phyloP scores from a whole-genome alignment of 768 basidiomycete genomes.

The Boletus pseudo-olivaceus region DNA sequence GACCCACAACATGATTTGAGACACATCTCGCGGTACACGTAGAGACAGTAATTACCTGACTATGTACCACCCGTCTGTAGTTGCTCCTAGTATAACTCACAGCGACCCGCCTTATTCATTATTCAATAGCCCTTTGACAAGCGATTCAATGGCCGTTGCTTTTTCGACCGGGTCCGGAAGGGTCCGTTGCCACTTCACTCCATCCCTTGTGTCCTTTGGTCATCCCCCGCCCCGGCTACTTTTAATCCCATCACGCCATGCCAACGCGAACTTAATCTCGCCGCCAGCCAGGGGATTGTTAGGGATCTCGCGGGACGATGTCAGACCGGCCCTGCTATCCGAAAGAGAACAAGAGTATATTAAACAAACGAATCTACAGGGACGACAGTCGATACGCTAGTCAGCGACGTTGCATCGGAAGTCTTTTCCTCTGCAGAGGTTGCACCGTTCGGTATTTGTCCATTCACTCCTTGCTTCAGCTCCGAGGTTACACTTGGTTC shows the following conservation, averaged over 20 bases:
- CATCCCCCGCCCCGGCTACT: slow-evolving; percentile 12
- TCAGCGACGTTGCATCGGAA: slow-evolving; percentile 9
- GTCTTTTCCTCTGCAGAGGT: slow-evolving; percentile 24
- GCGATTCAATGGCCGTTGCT: not conserved
- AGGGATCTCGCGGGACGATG: slow-evolving; percentile 6
- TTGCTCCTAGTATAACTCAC: not conserved
- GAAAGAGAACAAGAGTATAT: slow-evolving; percentile 5
- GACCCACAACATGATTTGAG: not conserved
- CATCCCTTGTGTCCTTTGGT: slow-evolving; percentile 23
- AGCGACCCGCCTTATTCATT: not conserved
- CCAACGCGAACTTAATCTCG: slow-evolving; percentile 11
- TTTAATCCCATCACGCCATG: slow-evolving; percentile 1
- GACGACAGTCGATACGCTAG: slow-evolving; percentile 16
- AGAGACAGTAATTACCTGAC: not conserved
- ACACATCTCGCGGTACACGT: not conserved
- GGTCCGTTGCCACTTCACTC: slow-evolving; percentile 18
- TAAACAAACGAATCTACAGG: slow-evolving; percentile 21
- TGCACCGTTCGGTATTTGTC: slow-evolving; percentile 1
- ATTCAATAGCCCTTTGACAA: not conserved
- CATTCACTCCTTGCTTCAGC: slow-evolving; percentile 13
- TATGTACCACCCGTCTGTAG: not conserved
- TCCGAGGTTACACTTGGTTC: slow-evolving; percentile 10
- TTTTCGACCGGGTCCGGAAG: slow-evolving; percentile 17
- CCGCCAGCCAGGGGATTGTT: not conserved
- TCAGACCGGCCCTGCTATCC: not conserved